Conservation (phyloP, 768 basidiomycete species). For the Trametes gibbosa region DNA sequence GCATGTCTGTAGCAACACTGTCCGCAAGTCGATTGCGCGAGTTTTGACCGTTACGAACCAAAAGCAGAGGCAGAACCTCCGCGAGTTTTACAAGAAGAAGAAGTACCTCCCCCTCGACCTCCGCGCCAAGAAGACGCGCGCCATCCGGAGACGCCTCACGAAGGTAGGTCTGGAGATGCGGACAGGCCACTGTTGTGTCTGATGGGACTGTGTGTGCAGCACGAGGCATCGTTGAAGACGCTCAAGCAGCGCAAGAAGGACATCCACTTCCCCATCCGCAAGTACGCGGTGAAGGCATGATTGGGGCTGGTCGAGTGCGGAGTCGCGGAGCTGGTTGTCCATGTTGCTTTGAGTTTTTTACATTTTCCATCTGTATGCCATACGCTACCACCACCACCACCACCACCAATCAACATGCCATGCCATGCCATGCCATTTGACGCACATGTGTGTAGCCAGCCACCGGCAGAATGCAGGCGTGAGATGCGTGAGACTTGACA, state of each 20-base stretch:
- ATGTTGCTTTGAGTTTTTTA: slow-evolving; percentile 29
- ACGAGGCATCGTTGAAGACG: slow-evolving; percentile 84
- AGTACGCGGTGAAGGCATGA: slow-evolving; percentile 95
- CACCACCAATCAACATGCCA: slow-evolving; percentile 33
- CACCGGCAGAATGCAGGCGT: neutral
- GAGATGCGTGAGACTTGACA: slow-evolving; percentile 1
- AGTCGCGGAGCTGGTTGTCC: slow-evolving; percentile 24
- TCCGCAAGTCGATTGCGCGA: slow-evolving; percentile 98
- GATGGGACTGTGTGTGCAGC: slow-evolving; percentile 40
- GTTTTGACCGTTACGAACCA: slow-evolving; percentile 99
- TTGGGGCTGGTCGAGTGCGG: slow-evolving; percentile 20
- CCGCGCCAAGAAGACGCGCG: slow-evolving; percentile 96
- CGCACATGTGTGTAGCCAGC: slow-evolving; percentile 19
- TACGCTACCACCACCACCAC: slow-evolving; percentile 33
- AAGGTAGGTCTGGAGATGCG: slow-evolving; percentile 47
- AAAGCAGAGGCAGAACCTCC: slow-evolving; percentile 94
- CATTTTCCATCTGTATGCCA: slow-evolving; percentile 37
- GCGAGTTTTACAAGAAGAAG: slow-evolving; percentile 97
- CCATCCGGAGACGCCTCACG: slow-evolving; percentile 93
- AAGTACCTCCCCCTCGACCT: slow-evolving; percentile 97
- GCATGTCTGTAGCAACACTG: slow-evolving; percentile 61
- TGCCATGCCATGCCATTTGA: slow-evolving; percentile 27
- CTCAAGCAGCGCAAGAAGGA: slow-evolving; percentile 94
- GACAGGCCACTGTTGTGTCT: too few species aligned
- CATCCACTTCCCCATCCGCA: slow-evolving; percentile 87